These are phyloP conservation scores for Amesomyces nigricolor DNA, from an alignment of 2,329 filamentous ascomycete species.

Conservation along the genomic window DNA sequence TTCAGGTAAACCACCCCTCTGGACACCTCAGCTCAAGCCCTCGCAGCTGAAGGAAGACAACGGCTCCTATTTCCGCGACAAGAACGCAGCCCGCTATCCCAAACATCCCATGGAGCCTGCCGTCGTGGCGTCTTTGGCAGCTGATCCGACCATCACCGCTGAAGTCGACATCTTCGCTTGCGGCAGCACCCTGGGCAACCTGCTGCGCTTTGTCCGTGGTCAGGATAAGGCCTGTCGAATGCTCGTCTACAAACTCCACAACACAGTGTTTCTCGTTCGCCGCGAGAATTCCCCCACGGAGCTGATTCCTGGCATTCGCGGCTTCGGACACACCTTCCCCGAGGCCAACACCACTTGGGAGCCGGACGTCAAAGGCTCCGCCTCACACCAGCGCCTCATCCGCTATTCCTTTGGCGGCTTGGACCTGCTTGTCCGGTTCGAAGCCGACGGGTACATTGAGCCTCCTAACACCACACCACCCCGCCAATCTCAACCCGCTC, in stretches of 20 bases:
- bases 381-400: conserved; percentile 58
- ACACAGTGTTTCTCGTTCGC: conserved; percentile 58
- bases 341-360: conserved; percentile 63
- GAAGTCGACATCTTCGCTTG: conserved; percentile 54
- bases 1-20: conserved; percentile 45
- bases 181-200: conserved; percentile 54
- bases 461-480: not conserved
- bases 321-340: conserved; percentile 62
- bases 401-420: conserved; percentile 52
- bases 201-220: conserved; percentile 50
- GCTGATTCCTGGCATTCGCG: conserved; percentile 47
- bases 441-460: conserved; percentile 51
- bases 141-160: conserved; percentile 33
- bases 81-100: conserved; percentile 47
- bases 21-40: conserved; percentile 39
- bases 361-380: conserved; percentile 45
- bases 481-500: not conserved
- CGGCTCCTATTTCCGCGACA: conserved; percentile 48
- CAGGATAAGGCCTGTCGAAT: conserved; percentile 50
- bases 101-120: conserved; percentile 47
- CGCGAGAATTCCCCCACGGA: conserved; percentile 56
- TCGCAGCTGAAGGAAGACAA: conserved; percentile 38
- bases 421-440: conserved; percentile 48
- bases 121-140: conserved; percentile 34
- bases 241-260: conserved; percentile 48